phyloP scores from a whole-genome alignment of 305 asterid species.

The Solanum hybrid region DNA sequence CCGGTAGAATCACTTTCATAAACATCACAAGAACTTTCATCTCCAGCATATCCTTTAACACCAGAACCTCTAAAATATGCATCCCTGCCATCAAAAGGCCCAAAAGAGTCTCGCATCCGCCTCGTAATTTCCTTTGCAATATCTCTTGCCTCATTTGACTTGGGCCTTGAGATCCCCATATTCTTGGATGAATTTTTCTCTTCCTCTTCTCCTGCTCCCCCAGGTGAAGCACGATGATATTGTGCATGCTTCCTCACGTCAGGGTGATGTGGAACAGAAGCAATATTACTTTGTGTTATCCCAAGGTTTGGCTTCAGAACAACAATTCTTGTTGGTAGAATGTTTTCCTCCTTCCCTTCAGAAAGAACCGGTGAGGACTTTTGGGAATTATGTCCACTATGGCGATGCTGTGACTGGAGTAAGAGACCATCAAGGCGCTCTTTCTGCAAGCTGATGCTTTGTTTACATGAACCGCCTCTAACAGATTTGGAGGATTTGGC shows the following conservation, averaged over 20 bases:
- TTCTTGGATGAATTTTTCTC: slow-evolving; percentile 28
- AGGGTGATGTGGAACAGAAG: slow-evolving; percentile 27
- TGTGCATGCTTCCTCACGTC: slow-evolving; percentile 30
- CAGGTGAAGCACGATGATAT: slow-evolving; percentile 19
- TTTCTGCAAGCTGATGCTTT: slow-evolving; percentile 26
- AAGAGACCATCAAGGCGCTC: slow-evolving; percentile 73
- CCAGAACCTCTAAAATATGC: slow-evolving; percentile 29
- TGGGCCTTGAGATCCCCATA: slow-evolving; percentile 29
- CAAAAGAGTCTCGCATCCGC: slow-evolving; percentile 40
- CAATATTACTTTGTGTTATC: slow-evolving; percentile 25
- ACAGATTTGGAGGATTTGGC: slow-evolving; percentile 40
- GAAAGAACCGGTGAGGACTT: slow-evolving; percentile 31
- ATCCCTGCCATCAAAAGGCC: slow-evolving; percentile 26
- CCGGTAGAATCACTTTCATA: slow-evolving; percentile 69
- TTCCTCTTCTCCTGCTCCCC: slow-evolving; percentile 25
- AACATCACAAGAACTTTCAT: slow-evolving; percentile 71
- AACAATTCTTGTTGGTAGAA: slow-evolving; percentile 71
- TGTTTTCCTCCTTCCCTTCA: slow-evolving; percentile 30
- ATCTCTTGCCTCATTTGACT: slow-evolving; percentile 51
- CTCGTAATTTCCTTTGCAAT: slow-evolving; percentile 56
- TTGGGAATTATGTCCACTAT: slow-evolving; percentile 26
- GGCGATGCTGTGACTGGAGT: slow-evolving; percentile 40
- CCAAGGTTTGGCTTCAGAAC: slow-evolving; percentile 76
- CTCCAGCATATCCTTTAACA: slow-evolving; percentile 73
- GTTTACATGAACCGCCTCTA: slow-evolving; percentile 25